Conservation (phyloP, 176 grass and related monocot species). For the Poa annua region DNA sequence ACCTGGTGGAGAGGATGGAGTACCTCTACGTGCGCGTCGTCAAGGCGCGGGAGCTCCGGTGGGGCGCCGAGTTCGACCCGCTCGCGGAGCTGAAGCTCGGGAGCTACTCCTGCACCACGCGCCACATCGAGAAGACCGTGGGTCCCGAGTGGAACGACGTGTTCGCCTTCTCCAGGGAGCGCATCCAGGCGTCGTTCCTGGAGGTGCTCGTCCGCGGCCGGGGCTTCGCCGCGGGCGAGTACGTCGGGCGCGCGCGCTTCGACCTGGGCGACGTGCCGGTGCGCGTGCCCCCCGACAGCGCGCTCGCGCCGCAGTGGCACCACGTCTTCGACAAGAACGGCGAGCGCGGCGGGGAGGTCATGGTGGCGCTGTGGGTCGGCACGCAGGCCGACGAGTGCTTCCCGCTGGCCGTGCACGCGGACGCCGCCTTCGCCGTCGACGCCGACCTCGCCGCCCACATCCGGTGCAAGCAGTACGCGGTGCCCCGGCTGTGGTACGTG, state of each 20-base stretch:
- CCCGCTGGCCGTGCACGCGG: slow-evolving; percentile 60
- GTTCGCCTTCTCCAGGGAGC: slow-evolving; percentile 68
- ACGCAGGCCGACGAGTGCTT: slow-evolving; percentile 78
- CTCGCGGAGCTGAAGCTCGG: slow-evolving; percentile 50
- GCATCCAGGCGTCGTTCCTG: slow-evolving; percentile 45
- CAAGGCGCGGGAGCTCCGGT: slow-evolving; percentile 63
- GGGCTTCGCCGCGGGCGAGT: slow-evolving; percentile 56
- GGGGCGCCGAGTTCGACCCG: slow-evolving; percentile 49
- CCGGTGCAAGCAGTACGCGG: slow-evolving; percentile 68
- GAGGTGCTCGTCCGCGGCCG: slow-evolving; percentile 43
- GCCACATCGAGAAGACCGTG: slow-evolving; percentile 55
- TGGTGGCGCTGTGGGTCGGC: slow-evolving; percentile 73
- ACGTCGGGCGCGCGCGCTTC: slow-evolving; percentile 46
- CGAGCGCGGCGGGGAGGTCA: slow-evolving; percentile 55
- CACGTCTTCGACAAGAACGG: slow-evolving; percentile 45
- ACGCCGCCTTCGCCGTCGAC: slow-evolving; percentile 50
- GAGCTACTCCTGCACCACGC: slow-evolving; percentile 53
- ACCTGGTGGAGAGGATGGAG: slow-evolving; percentile 86
- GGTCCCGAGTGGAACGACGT: slow-evolving; percentile 77
- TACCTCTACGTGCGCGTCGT: slow-evolving; percentile 82
- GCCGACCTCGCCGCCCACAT: slow-evolving; percentile 53
- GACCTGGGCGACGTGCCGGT: slow-evolving; percentile 53
- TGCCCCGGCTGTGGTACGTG: slow-evolving; percentile 72
- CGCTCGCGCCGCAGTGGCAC: slow-evolving; percentile 69
- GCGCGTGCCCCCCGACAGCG: slow-evolving; percentile 52